Evolutionary conservation across 768 basidiomycete species (phyloP).

Genomic region (Pleurotus cornucopiae): DNA sequence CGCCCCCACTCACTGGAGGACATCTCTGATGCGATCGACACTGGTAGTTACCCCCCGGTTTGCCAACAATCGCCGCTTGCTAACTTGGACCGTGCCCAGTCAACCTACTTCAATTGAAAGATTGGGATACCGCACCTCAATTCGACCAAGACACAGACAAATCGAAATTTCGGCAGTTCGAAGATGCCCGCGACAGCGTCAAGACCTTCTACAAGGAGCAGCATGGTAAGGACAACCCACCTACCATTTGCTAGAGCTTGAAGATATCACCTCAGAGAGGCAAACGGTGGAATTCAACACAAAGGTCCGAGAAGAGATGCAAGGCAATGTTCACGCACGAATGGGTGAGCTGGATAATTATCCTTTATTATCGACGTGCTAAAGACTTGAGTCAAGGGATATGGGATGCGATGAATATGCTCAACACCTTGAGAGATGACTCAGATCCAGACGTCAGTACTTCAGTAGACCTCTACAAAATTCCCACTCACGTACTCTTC

Average conservation of each 20-base stretch:
- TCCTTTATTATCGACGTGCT: background rate
- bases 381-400: conserved; percentile 22
- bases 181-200: conserved; percentile 60
- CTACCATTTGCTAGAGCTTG: background rate
- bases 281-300: conserved; percentile 85
- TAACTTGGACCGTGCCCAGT: conserved; percentile 28
- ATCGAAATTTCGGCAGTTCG: conserved; percentile 52
- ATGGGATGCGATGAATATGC: conserved; percentile 83
- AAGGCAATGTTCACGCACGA: conserved; percentile 55
- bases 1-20: conserved; percentile 2
- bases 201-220: conserved; percentile 64
- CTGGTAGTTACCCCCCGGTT: background rate
- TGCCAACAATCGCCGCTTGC: background rate
- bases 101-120: conserved; percentile 49
- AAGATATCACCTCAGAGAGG: conserved; percentile 48
- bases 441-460: conserved; percentile 78
- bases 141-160: conserved; percentile 56
- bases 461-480: background rate
- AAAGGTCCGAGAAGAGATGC: conserved; percentile 67
- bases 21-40: conserved; percentile 8
- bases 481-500: no score
- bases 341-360: conserved; percentile 41
- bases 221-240: conserved; percentile 36
- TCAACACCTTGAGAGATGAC: conserved; percentile 83
- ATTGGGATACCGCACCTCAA: conserved; percentile 38